Evolutionary conservation across 1,139 yeast genomes (phyloP), one percentile per base, ranked within the genome.

Genomic region (Lodderomyces jiufengensis): DNA sequence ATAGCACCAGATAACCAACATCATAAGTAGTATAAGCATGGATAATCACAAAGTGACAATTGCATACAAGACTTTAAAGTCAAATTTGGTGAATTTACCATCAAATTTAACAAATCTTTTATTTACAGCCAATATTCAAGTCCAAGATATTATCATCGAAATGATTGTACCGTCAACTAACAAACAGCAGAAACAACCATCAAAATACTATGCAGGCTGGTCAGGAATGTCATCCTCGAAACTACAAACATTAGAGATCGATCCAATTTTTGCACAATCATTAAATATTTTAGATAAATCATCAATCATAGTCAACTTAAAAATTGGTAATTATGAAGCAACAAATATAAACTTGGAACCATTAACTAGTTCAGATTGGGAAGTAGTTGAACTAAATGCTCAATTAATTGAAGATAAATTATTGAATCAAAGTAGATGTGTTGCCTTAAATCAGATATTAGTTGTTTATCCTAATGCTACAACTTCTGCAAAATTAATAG

Each of bases 371-470:
- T 73, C 84, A 3, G 98, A 92, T 54, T 92, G 97, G 97, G 97
- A 90, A 49, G 65, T 85, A 28, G 85, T 88, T 5, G 96, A 88
- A 51, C 62, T 84, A 4, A 86, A 92, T 57, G 94, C 95, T 2
- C 79, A 74, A 33, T 75, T 72, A 34, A 71, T 92, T 28, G 97
- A 92, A 52, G 78, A 78, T 33, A 78, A 78, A 47, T 70, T 90
- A 49, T 64, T 90, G 29, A 77, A 80, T 37, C 97, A 90, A 55
- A 80, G 94, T 1, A 67, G 97, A 41, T 84, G 94, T 34, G 84
- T 88, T 2, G 66, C 80, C 0, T 43, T 70, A 18, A 66, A 70
- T 33, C 92, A 82, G 45, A 62, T 70, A 1, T 62, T 90, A 39
- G 75, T 84, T 9, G 84, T 90, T 2, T 86, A 78, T 51, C 84